Conservation (phyloP, 768 basidiomycete genomes). For the Suillus subaureus region DNA sequence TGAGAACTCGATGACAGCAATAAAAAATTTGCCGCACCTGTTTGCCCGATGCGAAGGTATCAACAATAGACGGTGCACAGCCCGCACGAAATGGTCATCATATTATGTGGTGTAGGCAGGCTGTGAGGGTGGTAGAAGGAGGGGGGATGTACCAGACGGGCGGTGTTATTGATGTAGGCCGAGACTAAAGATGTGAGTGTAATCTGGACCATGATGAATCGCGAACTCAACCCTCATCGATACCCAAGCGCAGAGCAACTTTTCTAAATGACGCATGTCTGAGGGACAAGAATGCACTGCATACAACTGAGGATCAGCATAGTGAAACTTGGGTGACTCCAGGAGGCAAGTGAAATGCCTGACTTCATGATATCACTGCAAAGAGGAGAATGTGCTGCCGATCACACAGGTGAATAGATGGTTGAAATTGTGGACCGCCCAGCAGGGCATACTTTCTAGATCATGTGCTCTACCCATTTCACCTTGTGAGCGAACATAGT, state of each 20-base stretch:
- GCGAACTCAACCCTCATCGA: constrained; percentile 46
- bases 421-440: constrained; percentile 76
- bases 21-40: not conserved
- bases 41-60: not conserved
- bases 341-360: constrained; percentile 59
- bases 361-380: constrained; percentile 70
- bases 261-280: constrained; percentile 71
- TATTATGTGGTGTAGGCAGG: not conserved
- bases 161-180: not conserved
- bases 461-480: constrained; percentile 82
- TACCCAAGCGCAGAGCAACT: constrained; percentile 66
- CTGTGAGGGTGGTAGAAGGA: not conserved
- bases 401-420: constrained; percentile 76
- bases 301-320: constrained; percentile 76
- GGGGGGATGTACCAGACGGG: not conserved
- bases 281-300: constrained; percentile 44
- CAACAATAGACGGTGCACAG: too few species aligned
- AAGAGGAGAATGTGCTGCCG: constrained; percentile 61
- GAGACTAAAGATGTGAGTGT: not conserved
- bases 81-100: too few species aligned
- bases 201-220: constrained; percentile 51
- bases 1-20: not conserved
- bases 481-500: constrained; percentile 79
- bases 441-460: constrained; percentile 81
- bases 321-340: too few species aligned